Base-by-base conservation (phyloP, 768 basidiomycete species). In the Lenzites betulinus region DNA sequence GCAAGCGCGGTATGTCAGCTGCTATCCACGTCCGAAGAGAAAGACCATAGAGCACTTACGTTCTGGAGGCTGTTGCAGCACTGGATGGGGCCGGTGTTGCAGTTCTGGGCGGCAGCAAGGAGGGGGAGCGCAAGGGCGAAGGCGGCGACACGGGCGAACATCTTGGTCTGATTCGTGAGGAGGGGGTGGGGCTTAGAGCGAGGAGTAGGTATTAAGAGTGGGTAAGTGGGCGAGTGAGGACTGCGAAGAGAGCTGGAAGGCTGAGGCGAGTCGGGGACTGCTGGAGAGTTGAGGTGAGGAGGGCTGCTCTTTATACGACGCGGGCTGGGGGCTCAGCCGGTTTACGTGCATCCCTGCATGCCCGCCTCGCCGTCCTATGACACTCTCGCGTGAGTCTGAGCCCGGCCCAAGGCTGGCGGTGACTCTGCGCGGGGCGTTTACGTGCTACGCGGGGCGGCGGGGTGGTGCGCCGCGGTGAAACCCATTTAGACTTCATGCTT, bases 41-140 rank as follows among this genome's bases (percentile, higher is more conserved):
- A 9, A 23, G n/a, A n/a, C n/a, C n/a, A n/a, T n/a, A n/a, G n/a
- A n/a, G n/a, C 15, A 59, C 67, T n/a, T 28, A 25, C 67, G 65
- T 60, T 23, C 49, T 59, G 43, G 26, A 72, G 62, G 33, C 22
- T 60, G 62, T 74, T 61, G 65, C 74, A 75, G 66, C 74, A 74
- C 48, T 72, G 68, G 50, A 70, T 54, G 12, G 67, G 50, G 30
- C 72, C 73, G 3, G 71, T 70, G 66, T 64, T 67, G 69, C 74
- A 75, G 51, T 35, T 43, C 2, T 55, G 55, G 26, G 51, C 61
- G 20, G 51, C 61, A 16, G 50, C 61, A 35, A 62, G 55, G 51
- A 43, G 26, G 12, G 61, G 55, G 51, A 62, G 52, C 51, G 61
- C 55, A 11, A 62, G 44, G 49, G 54, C 46, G 55, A 62, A 7